Evolutionary conservation across 331 rosid genomes (phyloP).

Genomic region (Acacia pycnantha): DNA sequence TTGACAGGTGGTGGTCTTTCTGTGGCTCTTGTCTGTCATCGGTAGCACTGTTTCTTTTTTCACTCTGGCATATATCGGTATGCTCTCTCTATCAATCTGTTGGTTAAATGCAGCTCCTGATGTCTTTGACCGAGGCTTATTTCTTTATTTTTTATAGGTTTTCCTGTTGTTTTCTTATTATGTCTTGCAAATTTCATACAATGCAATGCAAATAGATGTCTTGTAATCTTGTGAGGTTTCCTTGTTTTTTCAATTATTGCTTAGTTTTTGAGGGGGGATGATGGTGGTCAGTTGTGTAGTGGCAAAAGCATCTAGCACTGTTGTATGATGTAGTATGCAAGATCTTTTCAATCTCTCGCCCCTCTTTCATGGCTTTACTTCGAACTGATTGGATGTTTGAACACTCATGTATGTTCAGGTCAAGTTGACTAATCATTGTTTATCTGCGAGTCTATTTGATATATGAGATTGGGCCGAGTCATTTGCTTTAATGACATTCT

Average conservation of each 20-base stretch:
- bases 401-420: not conserved
- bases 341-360: not conserved
- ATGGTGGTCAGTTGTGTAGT: not conserved
- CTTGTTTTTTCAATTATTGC: not conserved
- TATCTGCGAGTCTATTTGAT: not conserved
- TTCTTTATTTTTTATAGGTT: not conserved
- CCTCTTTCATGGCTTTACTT: slow-evolving; percentile 25
- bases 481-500: not conserved
- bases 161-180: slow-evolving; percentile 3
- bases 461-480: not conserved
- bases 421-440: not conserved
- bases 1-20: slow-evolving; percentile 72
- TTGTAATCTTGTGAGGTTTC: not conserved
- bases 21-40: slow-evolving; percentile 86
- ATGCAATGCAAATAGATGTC: not conserved
- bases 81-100: slow-evolving; percentile 24
- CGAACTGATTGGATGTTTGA: slow-evolving; percentile 3
- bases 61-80: slow-evolving; percentile 83
- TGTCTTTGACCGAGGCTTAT: not conserved
- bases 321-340: not conserved
- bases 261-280: slow-evolving; percentile 10
- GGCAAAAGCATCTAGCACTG: not conserved
- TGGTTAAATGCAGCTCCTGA: slow-evolving; percentile 1
- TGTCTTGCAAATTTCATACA: not conserved
- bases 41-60: slow-evolving; percentile 76